Conservation (phyloP, 805 yeast genomes). For the Pichia sporocuriosa region DNA sequence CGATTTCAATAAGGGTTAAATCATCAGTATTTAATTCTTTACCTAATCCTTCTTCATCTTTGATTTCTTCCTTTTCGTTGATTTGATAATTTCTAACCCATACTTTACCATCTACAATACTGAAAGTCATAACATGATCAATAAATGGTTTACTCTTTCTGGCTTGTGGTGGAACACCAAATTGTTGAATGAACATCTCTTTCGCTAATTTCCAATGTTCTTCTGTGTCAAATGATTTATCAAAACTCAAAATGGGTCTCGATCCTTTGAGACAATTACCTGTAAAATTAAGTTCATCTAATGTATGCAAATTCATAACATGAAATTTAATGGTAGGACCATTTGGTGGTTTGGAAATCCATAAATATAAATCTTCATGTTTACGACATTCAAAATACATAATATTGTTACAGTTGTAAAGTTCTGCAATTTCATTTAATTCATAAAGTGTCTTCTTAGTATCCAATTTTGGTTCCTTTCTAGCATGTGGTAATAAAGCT, state of each 20-base stretch:
- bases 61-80: conserved; percentile 52
- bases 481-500: conserved; percentile 81
- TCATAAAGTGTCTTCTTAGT: conserved; percentile 83
- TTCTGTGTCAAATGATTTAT: conserved; percentile 63
- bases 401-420: conserved; percentile 94
- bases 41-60: conserved; percentile 12
- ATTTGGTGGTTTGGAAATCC: conserved; percentile 95
- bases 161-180: conserved; percentile 94
- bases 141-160: conserved; percentile 90
- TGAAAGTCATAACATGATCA: conserved; percentile 91
- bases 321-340: conserved; percentile 95
- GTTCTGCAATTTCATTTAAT: conserved; percentile 91
- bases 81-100: conserved; percentile 97
- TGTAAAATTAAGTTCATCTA: conserved; percentile 92
- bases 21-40: conserved; percentile 38
- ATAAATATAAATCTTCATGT: conserved; percentile 88
- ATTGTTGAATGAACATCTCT: conserved; percentile 73
- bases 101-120: conserved; percentile 85
- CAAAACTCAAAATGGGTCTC: conserved; percentile 88
- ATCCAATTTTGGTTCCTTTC: conserved; percentile 94
- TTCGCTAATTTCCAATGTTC: conserved; percentile 68
- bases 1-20: conserved; percentile 82
- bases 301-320: conserved; percentile 89
- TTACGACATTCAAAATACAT: conserved; percentile 93
- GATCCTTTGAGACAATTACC: conserved; percentile 96